These are phyloP conservation scores for Kingdonia uniflora DNA, from an alignment of 164 flowering plant genomes.

Conservation along the genomic window DNA sequence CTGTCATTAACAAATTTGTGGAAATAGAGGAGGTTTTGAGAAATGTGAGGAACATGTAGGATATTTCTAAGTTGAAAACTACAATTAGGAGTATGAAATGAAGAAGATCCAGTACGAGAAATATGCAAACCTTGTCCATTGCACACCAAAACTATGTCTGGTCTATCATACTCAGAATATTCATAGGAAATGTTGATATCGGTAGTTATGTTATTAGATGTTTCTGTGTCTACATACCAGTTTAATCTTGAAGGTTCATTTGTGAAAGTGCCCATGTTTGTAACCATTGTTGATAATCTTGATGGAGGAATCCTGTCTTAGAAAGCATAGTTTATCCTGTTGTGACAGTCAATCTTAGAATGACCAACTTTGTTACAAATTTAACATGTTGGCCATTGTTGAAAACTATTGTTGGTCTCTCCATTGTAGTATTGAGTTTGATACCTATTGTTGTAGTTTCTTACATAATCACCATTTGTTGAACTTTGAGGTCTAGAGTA, in stretches of 20 bases:
- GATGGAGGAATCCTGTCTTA: neutral
- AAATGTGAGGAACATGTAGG: neutral
- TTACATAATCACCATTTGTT: too few relatives aligned
- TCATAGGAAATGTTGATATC: neutral
- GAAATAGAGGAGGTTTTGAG: neutral
- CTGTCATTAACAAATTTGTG: neutral
- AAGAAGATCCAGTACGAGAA: constrained; percentile 1
- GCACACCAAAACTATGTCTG: neutral
- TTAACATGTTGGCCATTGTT: neutral
- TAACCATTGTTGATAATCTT: neutral
- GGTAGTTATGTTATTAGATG: neutral
- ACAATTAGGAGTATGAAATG: neutral
- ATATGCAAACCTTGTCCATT: constrained; percentile 5
- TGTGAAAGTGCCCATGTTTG: too few relatives aligned
- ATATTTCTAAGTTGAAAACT: neutral
- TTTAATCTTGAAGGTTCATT: too few relatives aligned
- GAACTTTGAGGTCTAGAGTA: too few relatives aligned
- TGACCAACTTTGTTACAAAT: neutral
- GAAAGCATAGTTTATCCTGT: too few relatives aligned
- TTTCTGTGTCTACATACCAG: too few relatives aligned
- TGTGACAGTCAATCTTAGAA: too few relatives aligned
- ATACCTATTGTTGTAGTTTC: too few relatives aligned
- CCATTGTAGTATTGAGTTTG: too few relatives aligned
- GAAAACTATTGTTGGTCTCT: too few relatives aligned
- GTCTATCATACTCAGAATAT: constrained; percentile 1